Evolutionary conservation across 164 flowering plant species (phyloP).

Genomic region (Umbilicus rupestris): DNA sequence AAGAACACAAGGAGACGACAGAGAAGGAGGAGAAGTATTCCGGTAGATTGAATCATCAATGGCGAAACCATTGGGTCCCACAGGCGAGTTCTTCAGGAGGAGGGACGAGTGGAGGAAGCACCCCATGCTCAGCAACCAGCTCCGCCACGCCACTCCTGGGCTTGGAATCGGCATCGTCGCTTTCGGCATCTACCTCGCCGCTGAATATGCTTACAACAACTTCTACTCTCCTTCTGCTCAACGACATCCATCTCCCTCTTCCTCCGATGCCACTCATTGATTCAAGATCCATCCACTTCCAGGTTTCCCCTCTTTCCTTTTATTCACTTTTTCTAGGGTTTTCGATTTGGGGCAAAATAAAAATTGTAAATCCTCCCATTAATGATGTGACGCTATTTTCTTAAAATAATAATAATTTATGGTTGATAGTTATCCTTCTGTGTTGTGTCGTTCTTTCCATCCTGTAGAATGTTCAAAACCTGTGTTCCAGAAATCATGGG

Average conservation of each 20-base stretch:
- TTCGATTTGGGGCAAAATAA: no score
- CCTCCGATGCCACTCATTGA: not conserved
- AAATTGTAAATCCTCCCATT: no score
- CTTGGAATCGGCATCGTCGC: slow-evolving; percentile 80
- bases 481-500: no score
- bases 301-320: no score
- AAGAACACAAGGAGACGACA: no score
- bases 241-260: not conserved
- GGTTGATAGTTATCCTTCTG: no score
- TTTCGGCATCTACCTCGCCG: slow-evolving; percentile 61
- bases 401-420: no score
- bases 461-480: no score
- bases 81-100: slow-evolving; percentile 86
- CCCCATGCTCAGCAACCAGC: slow-evolving; percentile 59
- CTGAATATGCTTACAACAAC: slow-evolving; percentile 57
- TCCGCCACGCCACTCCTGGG: slow-evolving; percentile 75
- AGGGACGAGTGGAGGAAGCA: slow-evolving; percentile 93
- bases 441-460: no score
- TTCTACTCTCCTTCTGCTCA: slow-evolving; percentile 28
- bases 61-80: slow-evolving; percentile 55
- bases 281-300: not conserved
- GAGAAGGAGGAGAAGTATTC: no score
- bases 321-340: no score
- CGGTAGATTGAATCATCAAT: slow-evolving; percentile 15
- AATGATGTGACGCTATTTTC: no score